Conservation (phyloP, 1,139 yeast genomes). For the Zygotorulaspora mrakii region DNA sequence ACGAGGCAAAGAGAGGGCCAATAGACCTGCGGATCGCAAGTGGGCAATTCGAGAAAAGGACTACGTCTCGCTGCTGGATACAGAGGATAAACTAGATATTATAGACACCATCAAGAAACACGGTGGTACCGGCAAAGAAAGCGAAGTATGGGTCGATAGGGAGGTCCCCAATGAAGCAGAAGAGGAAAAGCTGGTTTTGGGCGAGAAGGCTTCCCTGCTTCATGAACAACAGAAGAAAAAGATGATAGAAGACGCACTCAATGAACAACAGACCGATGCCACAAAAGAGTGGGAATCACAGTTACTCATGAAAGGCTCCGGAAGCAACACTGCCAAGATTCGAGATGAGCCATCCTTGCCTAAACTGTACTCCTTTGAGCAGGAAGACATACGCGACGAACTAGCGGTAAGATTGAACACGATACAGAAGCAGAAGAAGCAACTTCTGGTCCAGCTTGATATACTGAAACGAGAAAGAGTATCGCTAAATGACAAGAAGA, state of each 20-base stretch:
- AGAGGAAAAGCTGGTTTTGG: constrained; percentile 23
- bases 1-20: not conserved
- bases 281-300: constrained; percentile 13
- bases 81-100: constrained; percentile 26
- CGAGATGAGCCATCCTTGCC: constrained; percentile 5
- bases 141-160: constrained; percentile 6
- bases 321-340: not conserved
- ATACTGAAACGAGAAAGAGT: constrained; percentile 5
- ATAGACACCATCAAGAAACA: constrained; percentile 19
- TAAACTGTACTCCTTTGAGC: constrained; percentile 4
- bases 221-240: constrained; percentile 13
- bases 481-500: constrained; percentile 5
- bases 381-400: not conserved
- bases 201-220: constrained; percentile 13
- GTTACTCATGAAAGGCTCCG: constrained; percentile 10
- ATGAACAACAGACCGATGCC: constrained; percentile 5
- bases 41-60: constrained; percentile 18
- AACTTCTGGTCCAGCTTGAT: constrained; percentile 7
- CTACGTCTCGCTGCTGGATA: constrained; percentile 23
- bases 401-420: constrained; percentile 5
- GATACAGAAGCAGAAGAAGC: constrained; percentile 7
- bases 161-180: constrained; percentile 15
- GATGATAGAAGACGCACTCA: constrained; percentile 20
- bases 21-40: not conserved
- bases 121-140: constrained; percentile 20